Base-by-base conservation (phyloP, 2,329 filamentous ascomycete genomes). In the Uncinocarpus reesii region DNA sequence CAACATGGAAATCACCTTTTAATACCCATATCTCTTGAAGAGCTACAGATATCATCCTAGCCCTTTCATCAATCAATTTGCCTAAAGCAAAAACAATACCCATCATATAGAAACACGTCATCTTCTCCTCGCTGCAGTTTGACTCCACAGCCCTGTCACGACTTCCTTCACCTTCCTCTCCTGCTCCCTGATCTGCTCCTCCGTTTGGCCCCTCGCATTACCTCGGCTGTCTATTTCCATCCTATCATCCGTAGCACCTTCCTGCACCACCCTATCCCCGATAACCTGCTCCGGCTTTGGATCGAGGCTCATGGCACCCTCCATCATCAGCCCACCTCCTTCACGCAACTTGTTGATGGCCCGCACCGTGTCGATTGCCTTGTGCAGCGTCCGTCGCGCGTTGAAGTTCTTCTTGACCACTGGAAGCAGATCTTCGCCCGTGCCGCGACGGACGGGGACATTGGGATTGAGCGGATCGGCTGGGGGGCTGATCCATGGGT, bases 361-460 rank as follows among this genome's bases (percentile, higher is more conserved):
- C 20, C 79, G 71, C 26, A 83, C 80, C 0, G 79, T 82, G 61
- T 83, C 79, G 56, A 83, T 83, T 13, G 79, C 79, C 49, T 79
- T 80, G 63, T 83, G 79, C 29, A 83, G 67, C 10, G 79, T 82
- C 35, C 79, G 68, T 2, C 79, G 67, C 1, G 79, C 79, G 54
- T 83, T 83, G 70, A 83, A 83, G 60, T 83, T 83, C 72, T 82
- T 82, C 72, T 81, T 81, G 53, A 83, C 76, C 0, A 74, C 79
- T 1, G 79, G 79, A 41, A 83, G 63, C 24, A 83, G 65, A 64
- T 83, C 79, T 56, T 75, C 70, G 20, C 65, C 66, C 4, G 65
- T 62, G 37, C 65, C 63, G 24, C 58, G 51, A 40, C 58, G 54
- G 42, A 55, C 57, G 56, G 64, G 53, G 61, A 58, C 43, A 18